A percentile compares a stretch with the other conserved stretches of the same genome.
These are phyloP conservation scores for Beauveria bassiana DNA, from an alignment of 2,329 filamentous ascomycete species.

Conservation along the genomic window DNA sequence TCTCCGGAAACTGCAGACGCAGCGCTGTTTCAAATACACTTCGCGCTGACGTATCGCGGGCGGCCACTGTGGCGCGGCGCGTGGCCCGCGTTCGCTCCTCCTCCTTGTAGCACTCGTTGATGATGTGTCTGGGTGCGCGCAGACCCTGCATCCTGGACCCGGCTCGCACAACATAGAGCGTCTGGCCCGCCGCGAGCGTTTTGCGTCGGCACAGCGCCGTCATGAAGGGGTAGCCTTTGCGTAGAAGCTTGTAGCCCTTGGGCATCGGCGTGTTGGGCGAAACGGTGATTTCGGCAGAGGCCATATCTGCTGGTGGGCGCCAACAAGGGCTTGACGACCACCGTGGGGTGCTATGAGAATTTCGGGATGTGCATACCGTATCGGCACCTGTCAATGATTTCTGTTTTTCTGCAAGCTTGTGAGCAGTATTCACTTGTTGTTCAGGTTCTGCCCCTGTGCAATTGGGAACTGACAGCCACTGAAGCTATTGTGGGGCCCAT, in stretches of 20 bases:
- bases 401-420: neutral
- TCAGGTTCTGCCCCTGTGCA: neutral
- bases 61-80: conserved; percentile 25
- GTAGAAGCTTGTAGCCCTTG: conserved; percentile 32
- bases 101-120: conserved; percentile 20
- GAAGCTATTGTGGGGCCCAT: no score
- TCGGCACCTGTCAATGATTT: neutral
- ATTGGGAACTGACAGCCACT: no score
- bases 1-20: conserved; percentile 29
- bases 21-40: conserved; percentile 28
- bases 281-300: conserved; percentile 17
- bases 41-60: conserved; percentile 27
- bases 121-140: conserved; percentile 29
- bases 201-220: conserved; percentile 32
- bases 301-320: neutral
- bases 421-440: neutral
- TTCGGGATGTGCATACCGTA: neutral
- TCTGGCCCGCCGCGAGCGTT: conserved; percentile 24
- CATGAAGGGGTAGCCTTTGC: conserved; percentile 34
- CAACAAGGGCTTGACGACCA: neutral
- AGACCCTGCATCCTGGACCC: conserved; percentile 25
- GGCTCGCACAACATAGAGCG: conserved; percentile 30
- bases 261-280: conserved; percentile 25
- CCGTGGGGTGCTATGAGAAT: neutral
- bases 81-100: conserved; percentile 23